phyloP scores from a whole-genome alignment of 202 grass and related monocot species.

The Sporobolus alterniflorus region DNA sequence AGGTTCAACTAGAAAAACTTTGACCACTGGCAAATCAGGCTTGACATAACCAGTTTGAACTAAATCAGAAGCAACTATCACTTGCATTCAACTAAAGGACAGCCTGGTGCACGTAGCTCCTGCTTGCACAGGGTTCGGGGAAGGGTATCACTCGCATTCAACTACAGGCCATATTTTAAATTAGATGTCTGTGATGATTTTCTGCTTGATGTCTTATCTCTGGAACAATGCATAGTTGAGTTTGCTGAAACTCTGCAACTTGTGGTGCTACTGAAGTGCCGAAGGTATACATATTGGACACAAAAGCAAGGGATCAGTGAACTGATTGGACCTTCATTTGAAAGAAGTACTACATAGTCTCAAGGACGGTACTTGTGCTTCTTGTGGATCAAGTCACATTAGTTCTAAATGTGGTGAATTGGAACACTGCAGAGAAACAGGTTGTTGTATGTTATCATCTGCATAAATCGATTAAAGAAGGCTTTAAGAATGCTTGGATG shows the following conservation, averaged over 20 bases:
- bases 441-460: neutral
- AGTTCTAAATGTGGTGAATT: slow-evolving; percentile 6
- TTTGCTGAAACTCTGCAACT: neutral
- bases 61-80: neutral
- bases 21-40: neutral
- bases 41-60: neutral
- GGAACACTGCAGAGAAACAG: neutral
- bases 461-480: slow-evolving; percentile 11
- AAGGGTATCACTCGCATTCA: neutral
- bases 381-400: neutral
- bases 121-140: too few species aligned
- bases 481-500: neutral
- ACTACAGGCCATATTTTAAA: neutral
- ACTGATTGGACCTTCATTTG: neutral
- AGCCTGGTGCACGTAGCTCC: too few species aligned
- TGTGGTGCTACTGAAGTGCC: neutral
- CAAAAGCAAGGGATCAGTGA: neutral
- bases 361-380: neutral
- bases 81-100: neutral
- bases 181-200: slow-evolving; percentile 5
- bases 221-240: neutral
- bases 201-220: slow-evolving; percentile 6
- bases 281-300: neutral
- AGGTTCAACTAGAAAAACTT: neutral
- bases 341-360: neutral